These are phyloP conservation scores for Aspergillus sp. DNA, from an alignment of 2,329 filamentous ascomycete genomes.

Conservation along the genomic window DNA sequence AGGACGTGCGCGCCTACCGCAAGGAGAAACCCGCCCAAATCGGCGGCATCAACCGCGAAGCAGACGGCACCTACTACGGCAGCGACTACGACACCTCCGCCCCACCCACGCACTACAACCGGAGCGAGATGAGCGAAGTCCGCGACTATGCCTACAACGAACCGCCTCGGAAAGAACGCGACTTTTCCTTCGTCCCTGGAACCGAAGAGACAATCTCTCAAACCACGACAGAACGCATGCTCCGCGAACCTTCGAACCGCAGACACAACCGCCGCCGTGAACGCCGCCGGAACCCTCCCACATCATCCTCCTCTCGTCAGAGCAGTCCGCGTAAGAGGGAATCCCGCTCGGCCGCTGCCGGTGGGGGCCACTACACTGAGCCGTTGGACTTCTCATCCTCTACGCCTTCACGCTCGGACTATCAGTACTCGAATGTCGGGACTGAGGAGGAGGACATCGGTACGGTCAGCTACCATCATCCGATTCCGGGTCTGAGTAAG, in stretches of 20 bases:
- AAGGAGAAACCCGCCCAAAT: constrained; percentile 85
- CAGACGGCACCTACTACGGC: constrained; percentile 83
- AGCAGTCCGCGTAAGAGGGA: constrained; percentile 44
- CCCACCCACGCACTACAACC: constrained; percentile 59
- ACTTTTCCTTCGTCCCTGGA: constrained; percentile 56
- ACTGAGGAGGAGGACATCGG: constrained; percentile 51
- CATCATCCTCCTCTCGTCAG: constrained; percentile 37
- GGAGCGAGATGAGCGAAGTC: constrained; percentile 54
- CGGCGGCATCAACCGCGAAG: constrained; percentile 82
- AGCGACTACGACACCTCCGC: constrained; percentile 69
- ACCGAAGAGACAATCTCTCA: constrained; percentile 50
- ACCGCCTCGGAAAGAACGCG: constrained; percentile 33
- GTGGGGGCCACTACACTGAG: constrained; percentile 46
- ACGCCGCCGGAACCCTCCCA: constrained; percentile 30
- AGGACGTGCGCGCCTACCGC: constrained; percentile 80
- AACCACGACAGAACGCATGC: constrained; percentile 38
- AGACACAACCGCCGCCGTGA: constrained; percentile 39
- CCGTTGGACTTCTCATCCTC: constrained; percentile 51
- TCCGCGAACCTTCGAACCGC: constrained; percentile 34
- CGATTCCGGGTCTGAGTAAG: constrained; percentile 59
- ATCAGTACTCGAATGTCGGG: constrained; percentile 48
- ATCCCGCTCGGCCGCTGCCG: constrained; percentile 33
- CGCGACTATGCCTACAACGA: constrained; percentile 45
- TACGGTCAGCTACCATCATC: constrained; percentile 61
- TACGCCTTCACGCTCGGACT: constrained; percentile 41